phyloP scores from a whole-genome alignment of 2,329 filamentous ascomycete genomes.

The Paraphoma sp. region DNA sequence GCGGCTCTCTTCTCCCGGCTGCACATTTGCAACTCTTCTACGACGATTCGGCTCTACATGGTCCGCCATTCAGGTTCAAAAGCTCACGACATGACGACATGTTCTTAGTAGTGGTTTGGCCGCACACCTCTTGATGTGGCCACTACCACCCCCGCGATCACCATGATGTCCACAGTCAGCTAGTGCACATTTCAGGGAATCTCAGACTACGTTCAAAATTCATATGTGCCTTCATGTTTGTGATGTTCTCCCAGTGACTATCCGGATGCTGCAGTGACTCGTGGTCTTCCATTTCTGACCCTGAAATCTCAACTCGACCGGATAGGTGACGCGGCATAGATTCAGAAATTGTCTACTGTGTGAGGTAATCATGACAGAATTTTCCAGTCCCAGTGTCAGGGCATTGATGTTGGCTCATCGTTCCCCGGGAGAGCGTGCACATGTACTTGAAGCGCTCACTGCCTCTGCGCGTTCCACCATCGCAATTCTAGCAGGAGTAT shows the following conservation, averaged over 20 bases:
- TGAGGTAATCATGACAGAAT: too few relatives aligned
- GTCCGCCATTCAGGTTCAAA: constrained; percentile 1
- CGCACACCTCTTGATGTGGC: constrained; percentile 5
- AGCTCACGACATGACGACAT: constrained; percentile 2
- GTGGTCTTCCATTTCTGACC: too few relatives aligned
- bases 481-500: too few relatives aligned
- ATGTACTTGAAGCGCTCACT: too few relatives aligned
- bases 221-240: background rate
- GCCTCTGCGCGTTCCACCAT: too few relatives aligned
- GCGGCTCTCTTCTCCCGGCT: background rate
- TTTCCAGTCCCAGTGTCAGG: too few relatives aligned
- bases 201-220: background rate
- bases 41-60: background rate
- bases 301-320: too few relatives aligned
- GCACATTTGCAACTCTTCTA: background rate
- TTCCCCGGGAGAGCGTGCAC: too few relatives aligned
- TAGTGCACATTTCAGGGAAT: constrained; percentile 5
- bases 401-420: too few relatives aligned
- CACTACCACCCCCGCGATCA: constrained; percentile 14
- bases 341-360: too few relatives aligned
- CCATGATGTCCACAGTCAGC: constrained; percentile 9
- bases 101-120: constrained; percentile 21
- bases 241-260: background rate
- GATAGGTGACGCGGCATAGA: too few relatives aligned
- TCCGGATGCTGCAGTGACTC: too few relatives aligned